Base-by-base conservation (phyloP, 2,329 filamentous ascomycete genomes). In the Coniochaeta ligniaria region DNA sequence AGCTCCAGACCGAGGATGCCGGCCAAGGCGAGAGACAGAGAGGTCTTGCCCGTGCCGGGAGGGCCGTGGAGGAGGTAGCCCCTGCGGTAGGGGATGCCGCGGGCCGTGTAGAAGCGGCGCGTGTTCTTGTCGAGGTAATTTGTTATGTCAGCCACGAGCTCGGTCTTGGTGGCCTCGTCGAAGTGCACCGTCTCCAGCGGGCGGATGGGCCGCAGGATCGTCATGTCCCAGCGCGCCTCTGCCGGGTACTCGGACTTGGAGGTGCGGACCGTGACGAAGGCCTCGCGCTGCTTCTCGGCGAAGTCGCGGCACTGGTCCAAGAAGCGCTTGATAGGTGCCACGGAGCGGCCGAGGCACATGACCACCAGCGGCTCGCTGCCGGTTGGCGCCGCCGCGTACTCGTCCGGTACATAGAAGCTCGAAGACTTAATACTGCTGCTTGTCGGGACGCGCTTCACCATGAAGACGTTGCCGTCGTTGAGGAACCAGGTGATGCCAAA, bases 1-100 rank as follows among this genome's bases (percentile, higher is more conserved):
- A 92, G 88, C 68, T 90, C 88, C 66, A 90, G 90, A 65, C 90
- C 85, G 59, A 92, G 77, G 57, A 84, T 77, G 3, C 88, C 87
- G 1, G 89, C 89, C 8, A 92, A 75, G 1, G 88, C 89, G 66
- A 91, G 85, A 38, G 91, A 90, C 65, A 92, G 89, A 0, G 87
- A 90, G 60, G 86, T 90, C 72, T 92, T 91, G 43, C 89, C 88
- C 0, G 87, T 91, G 0, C 89, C 89, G 0, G 88, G 89, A 1
- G 89, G 88, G 0, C 89, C 89, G 66, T 91, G 83, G 0, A 92
- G 78, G 6, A 92, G 79, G 67, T 91, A 92, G 11, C 88, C 89
- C 58, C 89, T 77, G 12, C 89, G 80, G 68, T 92, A 92, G 0
- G 89, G 89, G 61, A 92, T 91, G 26, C 88, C 88, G 26, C 88